phyloP scores from a whole-genome alignment of 2,329 filamentous ascomycete genomes.

The Aspergillus fumigatus region DNA sequence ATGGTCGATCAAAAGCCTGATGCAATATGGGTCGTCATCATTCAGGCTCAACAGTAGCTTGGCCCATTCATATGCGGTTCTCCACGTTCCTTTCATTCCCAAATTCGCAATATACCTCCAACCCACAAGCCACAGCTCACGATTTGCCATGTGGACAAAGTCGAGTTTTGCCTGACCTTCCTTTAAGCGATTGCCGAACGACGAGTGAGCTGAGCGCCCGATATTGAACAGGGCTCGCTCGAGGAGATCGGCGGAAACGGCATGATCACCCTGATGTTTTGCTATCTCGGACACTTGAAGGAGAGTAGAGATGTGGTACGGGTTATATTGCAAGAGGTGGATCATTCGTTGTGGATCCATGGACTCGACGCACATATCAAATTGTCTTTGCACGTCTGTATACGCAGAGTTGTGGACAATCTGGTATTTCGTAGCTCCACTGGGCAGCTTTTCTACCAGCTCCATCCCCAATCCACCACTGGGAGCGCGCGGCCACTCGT shows the following conservation, averaged over 20 bases:
- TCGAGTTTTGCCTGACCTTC: slow-evolving; percentile 76
- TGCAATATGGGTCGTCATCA: slow-evolving; percentile 74
- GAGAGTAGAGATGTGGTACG: slow-evolving; percentile 91
- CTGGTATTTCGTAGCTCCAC: slow-evolving; percentile 66
- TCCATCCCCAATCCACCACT: slow-evolving; percentile 83
- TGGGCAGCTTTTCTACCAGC: slow-evolving; percentile 50
- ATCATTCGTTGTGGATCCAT: slow-evolving; percentile 84
- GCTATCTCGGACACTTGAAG: slow-evolving; percentile 90
- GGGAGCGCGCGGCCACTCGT: slow-evolving; percentile 76
- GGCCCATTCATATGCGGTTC: slow-evolving; percentile 90
- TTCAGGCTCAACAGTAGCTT: slow-evolving; percentile 76
- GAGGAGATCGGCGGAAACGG: slow-evolving; percentile 78
- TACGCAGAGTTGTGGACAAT: slow-evolving; percentile 74
- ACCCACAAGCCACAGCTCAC: slow-evolving; percentile 85
- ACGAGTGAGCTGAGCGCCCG: slow-evolving; percentile 79
- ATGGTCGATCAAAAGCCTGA: slow-evolving; percentile 76
- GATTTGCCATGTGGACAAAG: slow-evolving; percentile 78
- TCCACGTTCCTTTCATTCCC: slow-evolving; percentile 84
- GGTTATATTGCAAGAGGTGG: slow-evolving; percentile 65
- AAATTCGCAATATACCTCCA: slow-evolving; percentile 86
- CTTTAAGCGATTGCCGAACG: slow-evolving; percentile 71
- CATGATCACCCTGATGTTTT: slow-evolving; percentile 83
- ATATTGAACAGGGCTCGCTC: slow-evolving; percentile 91
- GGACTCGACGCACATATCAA: slow-evolving; percentile 71
- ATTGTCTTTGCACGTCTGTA: slow-evolving; percentile 67